Conservation (phyloP, 306 rosid genomes). For the Quercus agrifolia region DNA sequence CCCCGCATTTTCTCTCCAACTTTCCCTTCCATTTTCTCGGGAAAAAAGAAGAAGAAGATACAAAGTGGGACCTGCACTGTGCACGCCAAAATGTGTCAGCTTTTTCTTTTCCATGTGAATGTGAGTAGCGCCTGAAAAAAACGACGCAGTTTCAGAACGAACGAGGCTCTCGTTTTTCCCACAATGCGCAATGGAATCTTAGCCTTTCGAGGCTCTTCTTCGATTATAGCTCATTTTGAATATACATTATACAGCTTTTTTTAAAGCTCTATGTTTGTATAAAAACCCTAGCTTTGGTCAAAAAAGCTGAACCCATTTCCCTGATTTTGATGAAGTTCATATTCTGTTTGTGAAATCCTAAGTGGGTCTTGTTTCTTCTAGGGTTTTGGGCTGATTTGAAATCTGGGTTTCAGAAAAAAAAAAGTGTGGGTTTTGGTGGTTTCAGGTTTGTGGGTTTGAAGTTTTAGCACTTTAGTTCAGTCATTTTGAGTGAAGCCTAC, state of each 20-base stretch:
- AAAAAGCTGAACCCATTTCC: constrained; percentile 34
- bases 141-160: constrained; percentile 23
- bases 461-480: not conserved
- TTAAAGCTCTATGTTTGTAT: not conserved
- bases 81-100: constrained; percentile 38
- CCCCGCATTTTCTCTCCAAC: constrained; percentile 35
- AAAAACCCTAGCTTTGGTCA: constrained; percentile 52
- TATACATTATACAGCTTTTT: constrained; percentile 16
- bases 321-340: constrained; percentile 16
- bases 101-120: constrained; percentile 27
- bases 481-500: constrained; percentile 22
- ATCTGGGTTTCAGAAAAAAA: constrained; percentile 25
- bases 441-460: constrained; percentile 25
- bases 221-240: constrained; percentile 25
- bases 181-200: constrained; percentile 53
- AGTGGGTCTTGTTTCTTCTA: constrained; percentile 24
- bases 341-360: constrained; percentile 2
- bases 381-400: constrained; percentile 22
- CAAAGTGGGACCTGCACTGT: not conserved
- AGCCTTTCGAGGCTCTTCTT: constrained; percentile 39
- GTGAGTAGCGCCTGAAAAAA: constrained; percentile 24
- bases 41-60: constrained; percentile 24
- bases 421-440: constrained; percentile 26
- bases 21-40: constrained; percentile 31
- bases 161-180: constrained; percentile 37